These are phyloP conservation scores for Lichtheimia hyalospora DNA, from an alignment of 371 early-diverging fungal genomes.

Conservation along the genomic window DNA sequence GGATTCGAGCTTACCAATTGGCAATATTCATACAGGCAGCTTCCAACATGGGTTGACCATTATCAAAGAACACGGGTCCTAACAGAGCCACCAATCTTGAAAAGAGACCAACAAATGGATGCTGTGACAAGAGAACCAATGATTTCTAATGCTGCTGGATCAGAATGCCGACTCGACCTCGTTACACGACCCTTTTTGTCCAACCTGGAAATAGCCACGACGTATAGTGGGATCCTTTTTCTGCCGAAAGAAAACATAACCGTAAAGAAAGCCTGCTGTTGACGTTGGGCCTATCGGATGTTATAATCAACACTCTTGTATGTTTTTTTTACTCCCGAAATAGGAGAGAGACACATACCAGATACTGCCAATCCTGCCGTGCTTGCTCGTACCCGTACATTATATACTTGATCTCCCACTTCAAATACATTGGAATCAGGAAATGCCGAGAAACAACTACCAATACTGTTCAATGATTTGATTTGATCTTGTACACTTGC, in stretches of 20 bases:
- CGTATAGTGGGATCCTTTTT: conserved; percentile 80
- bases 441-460: conserved; percentile 90
- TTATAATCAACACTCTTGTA: too few relatives aligned
- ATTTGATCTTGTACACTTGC: neutral
- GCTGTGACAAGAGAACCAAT: conserved; percentile 83
- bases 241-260: conserved; percentile 95
- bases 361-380: conserved; percentile 59
- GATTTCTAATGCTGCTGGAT: conserved; percentile 64
- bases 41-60: conserved; percentile 78
- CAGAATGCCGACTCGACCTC: neutral
- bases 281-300: conserved; percentile 53
- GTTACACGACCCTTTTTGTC: conserved; percentile 1
- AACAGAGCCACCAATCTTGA: conserved; percentile 69
- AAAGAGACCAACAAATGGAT: conserved; percentile 88
- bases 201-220: conserved; percentile 89
- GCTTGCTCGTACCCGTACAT: conserved; percentile 81
- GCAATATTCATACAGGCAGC: conserved; percentile 81
- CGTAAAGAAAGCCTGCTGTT: conserved; percentile 81
- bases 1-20: conserved; percentile 58
- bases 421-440: conserved; percentile 94
- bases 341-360: conserved; percentile 44
- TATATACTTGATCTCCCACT: conserved; percentile 89
- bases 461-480: neutral
- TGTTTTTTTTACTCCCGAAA: too few relatives aligned
- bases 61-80: conserved; percentile 80